Percentiles rank a stretch among this genome's conserved stretches.
Conservation (phyloP, 768 basidiomycete genomes). For the Lepiota brunneoincarnata region DNA sequence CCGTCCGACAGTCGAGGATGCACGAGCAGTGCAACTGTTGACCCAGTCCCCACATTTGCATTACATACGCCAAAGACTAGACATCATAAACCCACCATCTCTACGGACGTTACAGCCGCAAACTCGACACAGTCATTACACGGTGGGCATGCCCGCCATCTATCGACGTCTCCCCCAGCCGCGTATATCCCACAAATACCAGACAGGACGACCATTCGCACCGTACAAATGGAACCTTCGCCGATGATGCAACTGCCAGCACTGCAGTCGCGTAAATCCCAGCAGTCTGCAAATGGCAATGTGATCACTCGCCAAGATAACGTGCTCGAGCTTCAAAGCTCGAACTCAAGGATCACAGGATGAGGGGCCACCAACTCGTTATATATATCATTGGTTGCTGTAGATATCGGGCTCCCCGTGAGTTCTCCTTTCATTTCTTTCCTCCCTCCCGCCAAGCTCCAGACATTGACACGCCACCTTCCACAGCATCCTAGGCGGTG, state of each 20-base stretch:
- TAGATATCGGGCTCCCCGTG: too few relatives aligned
- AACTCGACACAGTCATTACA: constrained; percentile 11
- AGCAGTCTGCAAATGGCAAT: constrained; percentile 15
- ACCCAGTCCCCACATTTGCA: constrained; percentile 17
- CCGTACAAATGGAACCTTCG: constrained; percentile 52
- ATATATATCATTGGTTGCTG: too few relatives aligned
- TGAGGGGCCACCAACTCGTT: neutral
- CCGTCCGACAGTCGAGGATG: neutral
- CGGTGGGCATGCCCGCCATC: constrained; percentile 18
- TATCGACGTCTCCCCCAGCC: constrained; percentile 31
- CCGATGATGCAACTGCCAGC: constrained; percentile 49
- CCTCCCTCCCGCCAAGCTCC: too few relatives aligned
- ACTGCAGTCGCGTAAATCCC: constrained; percentile 20
- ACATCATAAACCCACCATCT: neutral
- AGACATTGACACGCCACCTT: too few relatives aligned
- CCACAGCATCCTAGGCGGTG: too few relatives aligned
- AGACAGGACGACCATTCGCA: constrained; percentile 37
- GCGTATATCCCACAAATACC: constrained; percentile 33
- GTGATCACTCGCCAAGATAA: neutral
- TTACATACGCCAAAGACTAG: constrained; percentile 23
- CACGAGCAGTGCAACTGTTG: neutral
- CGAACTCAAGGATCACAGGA: neutral
- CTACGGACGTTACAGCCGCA: neutral
- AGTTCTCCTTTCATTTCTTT: too few relatives aligned
- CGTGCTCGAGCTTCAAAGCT: neutral